These are phyloP conservation scores for Oryza coarctata DNA, from an alignment of 176 grass and related monocot genomes.

Conservation along the genomic window DNA sequence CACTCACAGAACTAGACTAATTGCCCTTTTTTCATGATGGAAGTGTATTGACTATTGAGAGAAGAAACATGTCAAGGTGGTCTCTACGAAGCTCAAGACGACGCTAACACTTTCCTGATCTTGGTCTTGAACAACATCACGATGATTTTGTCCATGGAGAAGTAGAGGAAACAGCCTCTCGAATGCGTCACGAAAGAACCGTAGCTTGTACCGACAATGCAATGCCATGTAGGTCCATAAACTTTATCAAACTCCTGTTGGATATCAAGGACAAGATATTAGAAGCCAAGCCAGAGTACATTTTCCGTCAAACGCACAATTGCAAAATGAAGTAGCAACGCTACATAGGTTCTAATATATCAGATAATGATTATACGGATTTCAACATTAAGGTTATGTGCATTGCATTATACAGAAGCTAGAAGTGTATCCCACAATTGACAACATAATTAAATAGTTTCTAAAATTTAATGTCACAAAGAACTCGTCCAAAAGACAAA, in stretches of 20 bases:
- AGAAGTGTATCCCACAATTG: not conserved
- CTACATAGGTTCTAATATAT: not conserved
- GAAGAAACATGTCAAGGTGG: constrained; percentile 8
- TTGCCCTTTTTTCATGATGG: not conserved
- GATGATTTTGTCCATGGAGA: constrained; percentile 78
- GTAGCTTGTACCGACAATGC: constrained; percentile 76
- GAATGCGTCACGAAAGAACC: constrained; percentile 80
- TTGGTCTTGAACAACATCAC: constrained; percentile 89
- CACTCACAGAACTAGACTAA: constrained; percentile 20
- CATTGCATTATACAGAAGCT: not conserved
- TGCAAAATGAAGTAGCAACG: constrained; percentile 7
- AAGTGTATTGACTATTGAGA: not conserved
- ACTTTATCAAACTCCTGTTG: constrained; percentile 80
- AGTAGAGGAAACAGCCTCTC: constrained; percentile 77
- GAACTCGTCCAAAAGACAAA: not conserved
- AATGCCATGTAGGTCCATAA: constrained; percentile 74
- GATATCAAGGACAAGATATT: constrained; percentile 8
- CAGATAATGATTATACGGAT: not conserved
- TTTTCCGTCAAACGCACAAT: not conserved
- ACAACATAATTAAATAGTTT: not conserved
- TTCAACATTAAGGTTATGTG: not conserved
- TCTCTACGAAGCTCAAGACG: constrained; percentile 33
- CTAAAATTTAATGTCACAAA: not conserved
- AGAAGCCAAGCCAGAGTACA: not conserved
- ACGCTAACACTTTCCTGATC: constrained; percentile 49